phyloP scores from a whole-genome alignment of 139 green algal species.

The Auxenochlorella pyrenoidosa region DNA sequence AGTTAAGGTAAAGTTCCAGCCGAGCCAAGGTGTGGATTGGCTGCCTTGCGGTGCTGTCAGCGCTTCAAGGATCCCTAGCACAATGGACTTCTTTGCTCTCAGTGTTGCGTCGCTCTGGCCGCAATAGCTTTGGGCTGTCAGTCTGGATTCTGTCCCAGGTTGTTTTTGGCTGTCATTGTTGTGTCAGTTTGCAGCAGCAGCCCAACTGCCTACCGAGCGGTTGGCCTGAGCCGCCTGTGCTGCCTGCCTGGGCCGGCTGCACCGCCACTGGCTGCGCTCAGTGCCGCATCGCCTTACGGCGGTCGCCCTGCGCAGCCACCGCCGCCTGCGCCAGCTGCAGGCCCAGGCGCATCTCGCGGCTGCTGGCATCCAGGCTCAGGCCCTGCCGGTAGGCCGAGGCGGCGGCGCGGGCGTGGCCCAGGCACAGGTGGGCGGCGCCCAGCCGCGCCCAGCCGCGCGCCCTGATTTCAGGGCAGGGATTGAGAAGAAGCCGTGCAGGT shows the following conservation, averaged over 20 bases:
- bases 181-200: neutral
- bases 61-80: no score
- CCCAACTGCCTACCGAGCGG: neutral
- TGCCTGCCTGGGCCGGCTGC: neutral
- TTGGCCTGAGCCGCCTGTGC: neutral
- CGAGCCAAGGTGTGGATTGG: no score
- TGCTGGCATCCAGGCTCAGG: conserved; percentile 10
- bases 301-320: neutral
- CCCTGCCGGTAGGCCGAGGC: conserved; percentile 27
- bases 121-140: no score
- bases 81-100: no score
- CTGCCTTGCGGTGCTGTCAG: no score
- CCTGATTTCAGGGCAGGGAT: neutral
- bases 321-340: conserved; percentile 36
- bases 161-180: neutral
- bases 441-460: conserved; percentile 42
- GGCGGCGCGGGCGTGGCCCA: conserved; percentile 26
- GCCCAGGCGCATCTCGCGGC: conserved; percentile 34
- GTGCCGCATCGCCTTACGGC: conserved; percentile 15
- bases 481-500: neutral
- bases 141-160: no score
- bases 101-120: no score
- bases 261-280: no score
- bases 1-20: neutral
- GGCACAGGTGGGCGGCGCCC: conserved; percentile 40